Conservation (phyloP, 225 moss, liverwort and hornwort species). For the Straminergon stramineum region DNA sequence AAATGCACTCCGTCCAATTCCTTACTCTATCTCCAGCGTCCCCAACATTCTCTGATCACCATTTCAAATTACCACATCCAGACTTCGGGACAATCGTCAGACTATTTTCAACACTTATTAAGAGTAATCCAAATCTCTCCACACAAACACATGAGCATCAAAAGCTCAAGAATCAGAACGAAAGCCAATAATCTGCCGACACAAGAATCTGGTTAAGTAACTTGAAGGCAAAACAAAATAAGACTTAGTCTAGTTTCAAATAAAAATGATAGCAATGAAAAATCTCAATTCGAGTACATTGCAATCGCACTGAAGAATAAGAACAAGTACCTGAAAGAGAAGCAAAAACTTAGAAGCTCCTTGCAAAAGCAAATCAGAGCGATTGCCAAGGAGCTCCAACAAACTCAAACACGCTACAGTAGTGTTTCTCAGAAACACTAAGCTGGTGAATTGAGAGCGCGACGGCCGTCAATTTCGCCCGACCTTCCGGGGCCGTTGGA, state of each 20-base stretch:
- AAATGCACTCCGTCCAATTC: neutral
- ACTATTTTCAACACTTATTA: neutral
- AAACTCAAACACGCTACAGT: neutral
- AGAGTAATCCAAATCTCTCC: neutral
- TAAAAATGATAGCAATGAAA: neutral
- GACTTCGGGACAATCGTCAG: neutral
- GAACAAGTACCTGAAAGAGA: neutral
- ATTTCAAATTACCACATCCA: neutral
- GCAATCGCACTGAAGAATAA: neutral
- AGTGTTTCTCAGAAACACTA: neutral
- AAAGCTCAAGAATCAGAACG: neutral
- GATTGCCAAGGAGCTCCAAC: neutral
- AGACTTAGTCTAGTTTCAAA: no score
- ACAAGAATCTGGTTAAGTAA: neutral
- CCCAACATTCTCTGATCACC: neutral
- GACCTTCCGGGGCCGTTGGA: neutral
- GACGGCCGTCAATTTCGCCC: neutral
- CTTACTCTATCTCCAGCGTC: neutral
- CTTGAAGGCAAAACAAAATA: no score
- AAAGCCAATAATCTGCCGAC: neutral
- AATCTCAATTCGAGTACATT: neutral
- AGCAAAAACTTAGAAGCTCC: neutral
- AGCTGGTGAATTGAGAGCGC: no score
- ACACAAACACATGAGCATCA: neutral
- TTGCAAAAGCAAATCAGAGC: neutral